Conservation (phyloP, 148 eudicot genomes). For the Vaccinium corymbosum region DNA sequence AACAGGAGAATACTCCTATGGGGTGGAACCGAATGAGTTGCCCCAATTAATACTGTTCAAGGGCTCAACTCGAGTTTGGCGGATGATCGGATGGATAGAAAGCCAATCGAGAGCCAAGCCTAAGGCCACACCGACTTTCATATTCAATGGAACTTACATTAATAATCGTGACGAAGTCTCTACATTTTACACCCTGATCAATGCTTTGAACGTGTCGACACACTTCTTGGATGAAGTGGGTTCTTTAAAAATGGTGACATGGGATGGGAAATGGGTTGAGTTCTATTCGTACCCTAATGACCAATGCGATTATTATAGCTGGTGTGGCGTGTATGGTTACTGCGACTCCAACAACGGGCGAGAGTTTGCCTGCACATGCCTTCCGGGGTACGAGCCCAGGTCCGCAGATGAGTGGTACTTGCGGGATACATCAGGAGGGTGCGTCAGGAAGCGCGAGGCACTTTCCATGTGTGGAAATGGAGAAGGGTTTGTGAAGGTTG, state of each 20-base stretch:
- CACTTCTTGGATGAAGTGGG: background rate
- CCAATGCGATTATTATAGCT: background rate
- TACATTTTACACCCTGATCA: background rate
- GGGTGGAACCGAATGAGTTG: background rate
- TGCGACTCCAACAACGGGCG: constrained; percentile 30
- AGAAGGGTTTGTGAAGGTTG: constrained; percentile 47
- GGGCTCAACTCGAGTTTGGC: background rate
- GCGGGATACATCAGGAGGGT: constrained; percentile 44
- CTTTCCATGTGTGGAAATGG: constrained; percentile 34
- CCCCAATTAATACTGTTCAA: background rate
- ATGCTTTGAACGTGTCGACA: background rate
- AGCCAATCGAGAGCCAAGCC: too few species aligned
- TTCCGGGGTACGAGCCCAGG: constrained; percentile 45
- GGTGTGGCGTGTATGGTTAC: background rate
- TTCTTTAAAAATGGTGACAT: background rate
- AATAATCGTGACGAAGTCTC: background rate
- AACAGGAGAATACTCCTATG: background rate
- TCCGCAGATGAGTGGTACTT: constrained; percentile 34
- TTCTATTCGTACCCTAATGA: background rate
- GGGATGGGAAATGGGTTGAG: background rate
- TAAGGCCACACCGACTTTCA: background rate
- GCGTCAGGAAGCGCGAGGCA: constrained; percentile 28
- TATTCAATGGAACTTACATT: background rate
- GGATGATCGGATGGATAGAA: background rate
- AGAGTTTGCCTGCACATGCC: constrained; percentile 39